Evolutionary conservation across 2,329 filamentous ascomycete species (phyloP).

Genomic region (Phoma sp.): DNA sequence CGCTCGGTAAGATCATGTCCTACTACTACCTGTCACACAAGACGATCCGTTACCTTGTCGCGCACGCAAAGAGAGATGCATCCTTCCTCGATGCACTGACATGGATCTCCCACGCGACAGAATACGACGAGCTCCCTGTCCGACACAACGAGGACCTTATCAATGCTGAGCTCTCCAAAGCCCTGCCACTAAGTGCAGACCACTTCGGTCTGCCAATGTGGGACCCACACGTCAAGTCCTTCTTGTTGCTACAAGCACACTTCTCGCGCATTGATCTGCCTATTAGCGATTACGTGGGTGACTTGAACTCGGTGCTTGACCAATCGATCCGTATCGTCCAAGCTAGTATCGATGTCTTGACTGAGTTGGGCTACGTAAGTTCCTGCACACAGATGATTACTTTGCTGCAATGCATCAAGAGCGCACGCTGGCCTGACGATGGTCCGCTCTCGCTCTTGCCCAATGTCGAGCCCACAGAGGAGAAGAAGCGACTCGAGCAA

Average conservation of each 20-base stretch:
- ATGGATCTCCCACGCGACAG: constrained; percentile 92
- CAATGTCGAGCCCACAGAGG: constrained; percentile 62
- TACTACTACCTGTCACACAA: constrained; percentile 97
- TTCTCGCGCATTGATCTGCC: constrained; percentile 92
- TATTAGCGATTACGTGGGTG: constrained; percentile 95
- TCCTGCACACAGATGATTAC: constrained; percentile 82
- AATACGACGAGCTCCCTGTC: constrained; percentile 97
- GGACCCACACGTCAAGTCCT: constrained; percentile 98
- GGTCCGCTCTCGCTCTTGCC: constrained; percentile 80
- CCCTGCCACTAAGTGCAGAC: constrained; percentile 73
- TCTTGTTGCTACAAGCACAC: constrained; percentile 90
- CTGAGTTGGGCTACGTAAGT: constrained; percentile 82
- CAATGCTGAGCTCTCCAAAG: constrained; percentile 86
- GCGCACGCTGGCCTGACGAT: constrained; percentile 87
- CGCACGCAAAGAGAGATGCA: constrained; percentile 75
- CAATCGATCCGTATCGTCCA: constrained; percentile 97
- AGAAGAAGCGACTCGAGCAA: constrained; percentile 51
- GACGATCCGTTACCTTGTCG: constrained; percentile 85
- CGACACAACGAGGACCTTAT: constrained; percentile 98
- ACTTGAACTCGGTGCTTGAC: constrained; percentile 86
- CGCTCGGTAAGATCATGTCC: constrained; percentile 97
- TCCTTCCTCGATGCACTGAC: constrained; percentile 82
- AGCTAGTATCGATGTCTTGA: constrained; percentile 90
- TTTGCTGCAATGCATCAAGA: constrained; percentile 90
- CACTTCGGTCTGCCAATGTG: constrained; percentile 82